A percentile compares a stretch with the other conserved stretches of the same genome.
These are phyloP conservation scores for Coelastrella sp. DNA, from an alignment of 139 green algal species.

Conservation along the genomic window DNA sequence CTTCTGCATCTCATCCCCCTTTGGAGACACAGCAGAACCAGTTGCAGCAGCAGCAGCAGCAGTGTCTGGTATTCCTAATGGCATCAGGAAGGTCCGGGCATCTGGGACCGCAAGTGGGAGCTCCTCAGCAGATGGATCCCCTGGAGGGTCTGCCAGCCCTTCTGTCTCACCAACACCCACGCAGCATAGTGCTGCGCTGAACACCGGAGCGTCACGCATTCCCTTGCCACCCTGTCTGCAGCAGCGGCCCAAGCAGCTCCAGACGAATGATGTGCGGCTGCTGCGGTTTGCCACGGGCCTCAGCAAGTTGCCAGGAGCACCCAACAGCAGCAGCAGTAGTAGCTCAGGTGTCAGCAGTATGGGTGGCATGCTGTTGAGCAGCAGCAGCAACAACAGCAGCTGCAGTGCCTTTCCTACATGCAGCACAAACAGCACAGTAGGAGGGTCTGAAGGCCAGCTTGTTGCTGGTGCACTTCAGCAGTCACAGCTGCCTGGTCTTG, in stretches of 20 bases:
- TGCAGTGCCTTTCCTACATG: too few species aligned
- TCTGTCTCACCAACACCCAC: background rate
- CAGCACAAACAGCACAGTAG: background rate
- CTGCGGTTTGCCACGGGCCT: background rate
- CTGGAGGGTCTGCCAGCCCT: background rate
- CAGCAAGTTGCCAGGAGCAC: background rate
- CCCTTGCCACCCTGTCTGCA: slow-evolving; percentile 23
- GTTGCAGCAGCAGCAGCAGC: background rate
- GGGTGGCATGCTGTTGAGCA: background rate
- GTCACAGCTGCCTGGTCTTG: background rate
- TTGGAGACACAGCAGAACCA: background rate
- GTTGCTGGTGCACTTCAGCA: background rate
- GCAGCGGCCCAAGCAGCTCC: slow-evolving; percentile 16
- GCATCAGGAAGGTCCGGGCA: background rate
- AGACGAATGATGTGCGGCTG: background rate
- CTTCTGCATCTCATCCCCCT: slow-evolving; percentile 13
- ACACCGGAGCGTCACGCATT: background rate
- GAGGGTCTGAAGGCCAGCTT: background rate
- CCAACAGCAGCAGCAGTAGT: background rate
- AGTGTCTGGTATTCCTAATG: background rate
- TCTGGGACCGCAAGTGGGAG: background rate
- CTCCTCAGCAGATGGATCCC: background rate
- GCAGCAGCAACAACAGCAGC: background rate
- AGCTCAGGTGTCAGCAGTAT: background rate
- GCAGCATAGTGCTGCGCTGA: background rate